Evolutionary conservation across 106 monocot genomes (phyloP), one percentile per base, ranked within the genome.

Genomic region (Posidonia australis): DNA sequence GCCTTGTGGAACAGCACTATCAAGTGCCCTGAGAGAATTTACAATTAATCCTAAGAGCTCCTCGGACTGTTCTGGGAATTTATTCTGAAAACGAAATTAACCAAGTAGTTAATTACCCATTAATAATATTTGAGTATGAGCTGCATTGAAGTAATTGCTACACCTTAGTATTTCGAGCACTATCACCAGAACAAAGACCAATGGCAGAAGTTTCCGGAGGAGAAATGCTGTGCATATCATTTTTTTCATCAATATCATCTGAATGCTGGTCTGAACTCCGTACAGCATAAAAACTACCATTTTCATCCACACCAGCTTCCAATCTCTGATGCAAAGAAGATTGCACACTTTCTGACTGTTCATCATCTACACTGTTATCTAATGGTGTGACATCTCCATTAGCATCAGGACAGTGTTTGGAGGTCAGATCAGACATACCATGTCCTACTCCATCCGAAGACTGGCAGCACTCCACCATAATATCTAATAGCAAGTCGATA

Each of bases 401-500:
- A 61, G 60, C 70, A 64, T 65, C 71, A 64, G 80, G 60, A 69
- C 55, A 70, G 67, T 72, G 48, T 51, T 87, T 84, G 23, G 68
- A 70, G 28, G 63, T 75, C 32, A 77, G 49, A 77, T 77, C 75
- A 49, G 82, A 73, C 30, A 72, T 74, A 59, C 68, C 75, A 72
- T 62, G 61, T 26, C 56, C 43, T 21, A 22, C 77, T 73, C 65
- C 80, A 67, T 83, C 84, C 24, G 82, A 82, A 54, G 88, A 70
- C 57, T 96, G 84, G 73, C 94, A 96, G 65, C 94, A 96, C 67
- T 96, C 94, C 16, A 96, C 94, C 94, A 96, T 87, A 70, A 89
- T 90, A 86, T 96, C 90, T 53, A 96, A 46, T 17, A 96, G 90
- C 70, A 90, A 84, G 65, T 90, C 90, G 62, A 96, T 79, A 47